Evolutionary conservation across 805 yeast genomes (phyloP), one percentile per base, ranked within the genome.

Genomic region (Hanseniaspora thailandica): DNA sequence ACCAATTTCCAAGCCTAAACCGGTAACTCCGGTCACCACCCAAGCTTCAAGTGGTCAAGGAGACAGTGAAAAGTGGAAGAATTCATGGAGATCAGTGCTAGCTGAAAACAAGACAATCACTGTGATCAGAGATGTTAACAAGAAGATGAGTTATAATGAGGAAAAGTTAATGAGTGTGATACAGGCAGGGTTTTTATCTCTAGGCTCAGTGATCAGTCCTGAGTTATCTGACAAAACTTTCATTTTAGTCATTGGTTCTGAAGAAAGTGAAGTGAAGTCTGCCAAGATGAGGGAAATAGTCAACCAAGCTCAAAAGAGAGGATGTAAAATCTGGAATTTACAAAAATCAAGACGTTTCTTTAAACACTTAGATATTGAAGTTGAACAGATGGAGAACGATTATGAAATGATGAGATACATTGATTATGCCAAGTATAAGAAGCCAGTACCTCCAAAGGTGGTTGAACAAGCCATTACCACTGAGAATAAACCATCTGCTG

Each of bases 301-400:
- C 59, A 71, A 76, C 51, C 75, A 78, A 57, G 94, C 89, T 5
- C 65, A 69, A 31, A 72, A 71, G 47, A 74, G 73, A 50, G 79
- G 78, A 56, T 76, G 84, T 65, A 86, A 89, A 65, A 84, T 89
- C 23, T 90, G 97, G 96, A 78, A 82, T 38, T 81, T 78, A 61
- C 95, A 86, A 54, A 90, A 89, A 66, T 87, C 89, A 1, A 76
- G 80, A 61, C 70, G 96, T 49, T 89, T 89, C 62, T 73, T 88
- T 65, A 76, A 74, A 56, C 78, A 85, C 64, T 69, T 85, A 60
- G 80, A 78, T 47, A 80, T 67, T 7, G 68, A 67, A 47, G 54
- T 64, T n/a, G 63, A 65, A 20, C 56, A 63, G 19, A 34, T 66
- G 50, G 63, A 60, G 31, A 60, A 58, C 25, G 49, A 45, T 6